Evolutionary conservation across 169 alveolate genomes (phyloP), one percentile per base, ranked within the genome.

Genomic region (Theileria orientalis): DNA sequence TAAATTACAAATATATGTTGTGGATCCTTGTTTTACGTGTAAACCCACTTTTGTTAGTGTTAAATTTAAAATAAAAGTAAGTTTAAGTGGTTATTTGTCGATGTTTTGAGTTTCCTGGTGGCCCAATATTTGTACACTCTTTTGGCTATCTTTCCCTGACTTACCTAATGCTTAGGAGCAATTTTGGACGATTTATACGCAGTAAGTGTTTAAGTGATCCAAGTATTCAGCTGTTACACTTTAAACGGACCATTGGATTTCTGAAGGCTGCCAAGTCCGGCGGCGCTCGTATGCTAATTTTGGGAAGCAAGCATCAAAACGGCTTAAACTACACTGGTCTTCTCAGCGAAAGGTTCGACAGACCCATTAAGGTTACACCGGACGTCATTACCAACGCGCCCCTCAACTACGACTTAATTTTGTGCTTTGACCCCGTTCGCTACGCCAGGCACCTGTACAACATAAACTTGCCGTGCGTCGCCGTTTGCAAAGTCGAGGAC

Each of bases 141-240:
- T n/a, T n/a, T n/a, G n/a, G n/a, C n/a, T n/a, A n/a, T n/a, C n/a
- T n/a, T n/a, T n/a, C n/a, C n/a, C n/a, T n/a, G n/a, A n/a, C n/a
- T n/a, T n/a, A n/a, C n/a, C n/a, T n/a, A n/a, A n/a, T n/a, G n/a
- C n/a, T n/a, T n/a, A 27, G 77, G 27, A 19, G 16, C 14, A 57
- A 57, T 32, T 35, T 69, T 54, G 87, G 90, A 61, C 79, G 76
- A 74, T 80, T 84, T n/a, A 84, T 77, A 77, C 27, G 82, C 44
- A 88, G 77, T 57, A 74, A 69, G 68, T 84, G 87, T 57, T 80
- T 88, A 2, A 47, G 85, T 47, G 93, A 88, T 30, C 93, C 93
- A 9, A 83, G 84, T 60, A 85, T 82, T 14, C 84, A 88, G 44
- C 68, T 88, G 66, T 35, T 88, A 37, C 90, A 88, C 61, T 54